These are phyloP conservation scores for Ceriops tagal DNA, from an alignment of 345 rosid genomes.

Conservation along the genomic window DNA sequence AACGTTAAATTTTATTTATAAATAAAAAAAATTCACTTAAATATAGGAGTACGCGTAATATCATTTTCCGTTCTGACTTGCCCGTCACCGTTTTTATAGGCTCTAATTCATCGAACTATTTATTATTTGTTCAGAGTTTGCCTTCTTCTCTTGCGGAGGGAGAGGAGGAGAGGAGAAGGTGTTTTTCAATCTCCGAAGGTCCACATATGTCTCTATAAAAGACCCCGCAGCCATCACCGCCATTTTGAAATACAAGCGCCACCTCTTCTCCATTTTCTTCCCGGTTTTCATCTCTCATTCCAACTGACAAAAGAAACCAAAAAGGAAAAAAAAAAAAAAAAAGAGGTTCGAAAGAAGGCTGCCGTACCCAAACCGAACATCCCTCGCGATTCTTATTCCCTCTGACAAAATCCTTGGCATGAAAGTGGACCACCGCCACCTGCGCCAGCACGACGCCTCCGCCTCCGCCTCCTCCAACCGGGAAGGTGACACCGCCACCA, in stretches of 20 bases:
- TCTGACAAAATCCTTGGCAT: constrained; percentile 3
- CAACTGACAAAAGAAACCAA: constrained; percentile 11
- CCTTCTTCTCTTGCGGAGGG: not conserved
- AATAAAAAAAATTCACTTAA: no score
- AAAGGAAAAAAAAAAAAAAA: not conserved
- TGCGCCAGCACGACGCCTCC: not conserved
- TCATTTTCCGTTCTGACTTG: no score
- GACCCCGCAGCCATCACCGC: not conserved
- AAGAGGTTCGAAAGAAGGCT: not conserved
- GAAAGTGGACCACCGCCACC: constrained; percentile 14
- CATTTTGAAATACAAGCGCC: constrained; percentile 6
- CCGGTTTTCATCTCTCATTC: not conserved
- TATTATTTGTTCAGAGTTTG: no score
- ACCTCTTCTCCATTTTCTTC: not conserved
- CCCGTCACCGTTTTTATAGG: no score
- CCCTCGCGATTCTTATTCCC: constrained; percentile 16
- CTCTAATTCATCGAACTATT: not conserved
- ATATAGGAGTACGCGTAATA: no score
- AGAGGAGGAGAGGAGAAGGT: no score
- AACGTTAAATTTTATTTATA: no score
- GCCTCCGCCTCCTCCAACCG: not conserved
- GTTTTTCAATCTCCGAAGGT: not conserved
- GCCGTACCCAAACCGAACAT: constrained; percentile 8
- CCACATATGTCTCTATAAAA: constrained; percentile 5
- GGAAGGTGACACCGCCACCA: constrained; percentile 13